A percentile compares a stretch with the other conserved stretches of the same genome.
Conservation (phyloP, 2,329 filamentous ascomycete genomes). For the Exophiala lecanii-corni region DNA sequence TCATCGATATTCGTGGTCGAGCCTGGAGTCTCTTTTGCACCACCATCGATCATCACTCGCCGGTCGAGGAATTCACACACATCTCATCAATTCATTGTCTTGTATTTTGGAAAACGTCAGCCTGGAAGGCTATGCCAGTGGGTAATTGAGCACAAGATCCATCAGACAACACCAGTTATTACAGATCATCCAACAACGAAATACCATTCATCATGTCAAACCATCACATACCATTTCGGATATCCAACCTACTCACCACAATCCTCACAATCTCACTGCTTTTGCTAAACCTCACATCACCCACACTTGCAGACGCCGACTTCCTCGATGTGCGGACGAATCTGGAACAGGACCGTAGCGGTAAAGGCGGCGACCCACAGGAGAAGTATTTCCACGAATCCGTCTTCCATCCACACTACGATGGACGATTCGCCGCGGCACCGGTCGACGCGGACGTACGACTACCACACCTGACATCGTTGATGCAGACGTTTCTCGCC, state of each 20-base stretch:
- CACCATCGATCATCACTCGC: too few relatives aligned
- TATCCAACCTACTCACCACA: not conserved
- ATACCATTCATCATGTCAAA: not conserved
- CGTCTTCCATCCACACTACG: constrained; percentile 32
- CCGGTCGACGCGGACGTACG: constrained; percentile 46
- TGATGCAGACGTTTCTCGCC: constrained; percentile 53
- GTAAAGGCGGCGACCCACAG: constrained; percentile 35
- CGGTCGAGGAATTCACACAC: too few relatives aligned
- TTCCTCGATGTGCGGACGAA: constrained; percentile 42
- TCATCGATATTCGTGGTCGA: too few relatives aligned
- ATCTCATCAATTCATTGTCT: too few relatives aligned
- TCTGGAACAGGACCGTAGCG: constrained; percentile 38
- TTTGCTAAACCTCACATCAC: not conserved
- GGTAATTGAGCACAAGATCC: too few relatives aligned
- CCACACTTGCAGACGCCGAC: constrained; percentile 35
- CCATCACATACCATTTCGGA: not conserved
- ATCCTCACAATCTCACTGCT: constrained; percentile 1
- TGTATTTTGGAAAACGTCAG: too few relatives aligned
- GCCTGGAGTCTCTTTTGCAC: too few relatives aligned
- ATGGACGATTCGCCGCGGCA: constrained; percentile 50
- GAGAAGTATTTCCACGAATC: constrained; percentile 49
- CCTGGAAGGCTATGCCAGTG: too few relatives aligned
- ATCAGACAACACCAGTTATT: too few relatives aligned
- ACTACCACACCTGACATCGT: constrained; percentile 43
- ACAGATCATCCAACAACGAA: too few relatives aligned